phyloP scores from a whole-genome alignment of 768 basidiomycete genomes.

The Rhizopogon rudus region DNA sequence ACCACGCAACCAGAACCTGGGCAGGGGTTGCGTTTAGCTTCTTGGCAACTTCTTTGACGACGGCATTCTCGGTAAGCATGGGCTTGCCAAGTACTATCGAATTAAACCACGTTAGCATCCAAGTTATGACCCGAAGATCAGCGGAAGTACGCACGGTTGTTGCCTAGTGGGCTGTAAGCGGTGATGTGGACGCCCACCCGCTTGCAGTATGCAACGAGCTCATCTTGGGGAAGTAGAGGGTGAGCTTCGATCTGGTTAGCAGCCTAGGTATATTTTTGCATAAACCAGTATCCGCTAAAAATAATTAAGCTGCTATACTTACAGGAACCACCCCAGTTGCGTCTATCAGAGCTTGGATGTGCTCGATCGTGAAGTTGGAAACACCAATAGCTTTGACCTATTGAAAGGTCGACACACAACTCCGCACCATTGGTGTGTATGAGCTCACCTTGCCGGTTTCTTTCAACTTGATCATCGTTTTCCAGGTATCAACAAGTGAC shows the following conservation, averaged over 20 bases:
- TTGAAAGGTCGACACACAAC: not conserved
- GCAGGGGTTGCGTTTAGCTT: constrained; percentile 63
- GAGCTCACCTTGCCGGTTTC: constrained; percentile 57
- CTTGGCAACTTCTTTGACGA: constrained; percentile 58
- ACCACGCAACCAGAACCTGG: constrained; percentile 84
- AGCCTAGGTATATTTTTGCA: constrained; percentile 26
- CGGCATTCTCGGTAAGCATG: constrained; percentile 63
- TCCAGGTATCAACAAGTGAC: constrained; percentile 78
- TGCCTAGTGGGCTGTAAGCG: constrained; percentile 74
- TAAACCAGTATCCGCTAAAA: not conserved
- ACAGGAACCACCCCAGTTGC: constrained; percentile 74
- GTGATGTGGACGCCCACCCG: constrained; percentile 66
- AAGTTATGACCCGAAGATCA: not conserved
- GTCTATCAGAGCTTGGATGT: constrained; percentile 61
- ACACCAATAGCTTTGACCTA: constrained; percentile 73
- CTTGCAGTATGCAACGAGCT: constrained; percentile 66
- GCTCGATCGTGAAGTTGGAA: constrained; percentile 70
- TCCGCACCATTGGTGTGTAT: not conserved
- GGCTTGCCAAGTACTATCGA: constrained; percentile 52
- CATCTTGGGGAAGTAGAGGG: constrained; percentile 72
- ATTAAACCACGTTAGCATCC: not conserved
- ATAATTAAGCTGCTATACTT: constrained; percentile 13
- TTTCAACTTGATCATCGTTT: constrained; percentile 66
- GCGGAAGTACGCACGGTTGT: constrained; percentile 52
- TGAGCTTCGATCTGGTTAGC: constrained; percentile 85